phyloP scores from a whole-genome alignment of 2,329 filamentous ascomycete species.

The Fusarium nematophilum region DNA sequence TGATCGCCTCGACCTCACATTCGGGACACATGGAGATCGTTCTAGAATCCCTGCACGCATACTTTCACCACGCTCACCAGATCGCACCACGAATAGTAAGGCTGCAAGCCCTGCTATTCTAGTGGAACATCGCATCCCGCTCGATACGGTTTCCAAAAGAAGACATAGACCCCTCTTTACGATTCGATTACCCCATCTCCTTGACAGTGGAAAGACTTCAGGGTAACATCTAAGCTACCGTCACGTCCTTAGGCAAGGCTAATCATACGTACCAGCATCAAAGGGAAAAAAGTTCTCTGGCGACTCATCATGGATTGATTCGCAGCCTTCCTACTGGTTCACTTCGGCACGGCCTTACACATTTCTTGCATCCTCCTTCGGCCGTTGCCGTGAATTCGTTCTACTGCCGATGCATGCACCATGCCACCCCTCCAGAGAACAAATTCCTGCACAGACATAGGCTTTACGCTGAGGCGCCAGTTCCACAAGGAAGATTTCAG shows the following conservation, averaged over 20 bases:
- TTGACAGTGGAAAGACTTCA: too few relatives aligned
- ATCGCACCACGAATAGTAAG: conserved; percentile 2
- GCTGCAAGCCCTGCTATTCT: conserved; percentile 18
- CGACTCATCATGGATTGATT: conserved; percentile 17
- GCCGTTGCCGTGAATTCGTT: conserved; percentile 14
- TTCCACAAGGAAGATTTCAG: conserved; percentile 81
- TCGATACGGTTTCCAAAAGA: conserved; percentile 23
- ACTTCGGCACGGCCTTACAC: neutral
- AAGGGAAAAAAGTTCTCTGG: conserved; percentile 6
- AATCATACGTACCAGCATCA: too few relatives aligned
- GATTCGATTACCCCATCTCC: too few relatives aligned
- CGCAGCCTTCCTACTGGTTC: neutral
- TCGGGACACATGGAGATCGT: conserved; percentile 10
- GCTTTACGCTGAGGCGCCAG: conserved; percentile 78
- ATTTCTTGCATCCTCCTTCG: neutral
- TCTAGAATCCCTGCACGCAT: conserved; percentile 3
- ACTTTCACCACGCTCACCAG: conserved; percentile 9
- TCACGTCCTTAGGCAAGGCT: too few relatives aligned
- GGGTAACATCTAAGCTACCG: too few relatives aligned
- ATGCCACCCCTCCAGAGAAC: conserved; percentile 58
- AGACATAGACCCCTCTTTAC: conserved; percentile 28
- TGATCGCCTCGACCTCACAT: conserved; percentile 14
- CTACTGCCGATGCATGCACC: conserved; percentile 31
- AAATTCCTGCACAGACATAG: conserved; percentile 71
- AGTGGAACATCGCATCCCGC: conserved; percentile 15